Evolutionary conservation across 176 grass and related monocot genomes (phyloP).

Genomic region (Hyparrhenia diplandra): DNA sequence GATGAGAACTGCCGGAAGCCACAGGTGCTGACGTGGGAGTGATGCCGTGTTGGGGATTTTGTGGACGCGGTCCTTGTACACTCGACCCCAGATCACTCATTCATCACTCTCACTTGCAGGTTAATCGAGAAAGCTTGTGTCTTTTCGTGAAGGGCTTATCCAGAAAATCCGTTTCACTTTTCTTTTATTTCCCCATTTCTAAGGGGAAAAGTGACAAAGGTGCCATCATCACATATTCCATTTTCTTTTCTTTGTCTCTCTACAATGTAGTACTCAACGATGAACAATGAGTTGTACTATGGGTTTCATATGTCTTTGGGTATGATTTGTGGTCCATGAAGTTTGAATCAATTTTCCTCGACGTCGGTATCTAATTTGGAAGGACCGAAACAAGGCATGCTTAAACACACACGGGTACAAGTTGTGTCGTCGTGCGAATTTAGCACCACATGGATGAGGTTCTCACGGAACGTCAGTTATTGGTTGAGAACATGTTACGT

Average conservation of each 20-base stretch:
- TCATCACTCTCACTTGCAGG: neutral
- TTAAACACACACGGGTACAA: neutral
- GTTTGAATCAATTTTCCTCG: neutral
- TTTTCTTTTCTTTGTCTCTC: neutral
- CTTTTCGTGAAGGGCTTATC: neutral
- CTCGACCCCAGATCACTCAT: neutral
- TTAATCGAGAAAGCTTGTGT: neutral
- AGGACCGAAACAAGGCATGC: neutral
- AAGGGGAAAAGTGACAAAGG: neutral
- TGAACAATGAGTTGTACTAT: neutral
- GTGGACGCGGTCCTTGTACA: conserved; percentile 35
- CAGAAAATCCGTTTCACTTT: neutral
- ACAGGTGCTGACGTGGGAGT: conserved; percentile 23
- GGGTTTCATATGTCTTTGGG: neutral
- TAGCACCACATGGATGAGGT: neutral
- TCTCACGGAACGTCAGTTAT: neutral
- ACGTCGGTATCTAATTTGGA: neutral
- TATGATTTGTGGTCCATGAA: neutral
- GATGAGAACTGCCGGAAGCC: too few relatives aligned
- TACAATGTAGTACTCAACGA: neutral
- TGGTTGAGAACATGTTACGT: neutral
- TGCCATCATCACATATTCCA: neutral
- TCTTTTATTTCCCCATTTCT: neutral
- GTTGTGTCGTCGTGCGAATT: neutral
- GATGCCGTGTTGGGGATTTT: neutral